These are phyloP conservation scores for Aspergillus sp. DNA, from an alignment of 2,329 filamentous ascomycete genomes.

Conservation along the genomic window DNA sequence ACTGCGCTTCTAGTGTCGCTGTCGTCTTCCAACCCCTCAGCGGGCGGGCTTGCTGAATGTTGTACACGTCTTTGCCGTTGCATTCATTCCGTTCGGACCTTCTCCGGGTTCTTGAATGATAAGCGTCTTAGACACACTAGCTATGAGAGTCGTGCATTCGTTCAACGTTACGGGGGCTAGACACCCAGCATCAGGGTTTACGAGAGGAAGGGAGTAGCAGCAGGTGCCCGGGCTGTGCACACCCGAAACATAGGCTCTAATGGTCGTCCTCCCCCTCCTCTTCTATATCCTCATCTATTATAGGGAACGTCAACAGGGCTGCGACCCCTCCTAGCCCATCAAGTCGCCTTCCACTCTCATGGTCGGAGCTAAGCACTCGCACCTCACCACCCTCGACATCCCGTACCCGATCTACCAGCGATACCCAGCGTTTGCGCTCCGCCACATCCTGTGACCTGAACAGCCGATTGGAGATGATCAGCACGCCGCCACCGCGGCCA, in stretches of 20 bases:
- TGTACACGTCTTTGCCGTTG: neutral
- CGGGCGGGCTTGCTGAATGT: neutral
- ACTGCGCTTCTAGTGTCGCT: neutral
- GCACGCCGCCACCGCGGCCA: slow-evolving; percentile 77
- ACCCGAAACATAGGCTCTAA: slow-evolving; percentile 2
- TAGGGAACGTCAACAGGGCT: slow-evolving; percentile 84
- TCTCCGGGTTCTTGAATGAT: neutral
- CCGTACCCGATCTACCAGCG: slow-evolving; percentile 83
- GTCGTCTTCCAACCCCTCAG: neutral
- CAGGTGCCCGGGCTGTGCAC: neutral
- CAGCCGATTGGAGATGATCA: slow-evolving; percentile 83
- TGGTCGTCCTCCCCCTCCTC: slow-evolving; percentile 47
- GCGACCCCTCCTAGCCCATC: slow-evolving; percentile 85
- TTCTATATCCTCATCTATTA: slow-evolving; percentile 77
- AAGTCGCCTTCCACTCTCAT: slow-evolving; percentile 86
- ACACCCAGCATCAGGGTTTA: neutral
- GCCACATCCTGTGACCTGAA: slow-evolving; percentile 81
- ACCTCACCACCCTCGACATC: slow-evolving; percentile 80
- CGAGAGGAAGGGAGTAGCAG: neutral
- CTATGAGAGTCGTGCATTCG: neutral
- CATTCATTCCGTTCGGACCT: neutral
- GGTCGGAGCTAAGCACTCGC: slow-evolving; percentile 84
- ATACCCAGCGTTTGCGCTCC: slow-evolving; percentile 77
- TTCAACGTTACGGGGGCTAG: neutral
- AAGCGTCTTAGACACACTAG: neutral